Percentiles rank a stretch among this genome's conserved stretches.
Conservation (phyloP, 257 asterid species). For the Catharanthus roseus region DNA sequence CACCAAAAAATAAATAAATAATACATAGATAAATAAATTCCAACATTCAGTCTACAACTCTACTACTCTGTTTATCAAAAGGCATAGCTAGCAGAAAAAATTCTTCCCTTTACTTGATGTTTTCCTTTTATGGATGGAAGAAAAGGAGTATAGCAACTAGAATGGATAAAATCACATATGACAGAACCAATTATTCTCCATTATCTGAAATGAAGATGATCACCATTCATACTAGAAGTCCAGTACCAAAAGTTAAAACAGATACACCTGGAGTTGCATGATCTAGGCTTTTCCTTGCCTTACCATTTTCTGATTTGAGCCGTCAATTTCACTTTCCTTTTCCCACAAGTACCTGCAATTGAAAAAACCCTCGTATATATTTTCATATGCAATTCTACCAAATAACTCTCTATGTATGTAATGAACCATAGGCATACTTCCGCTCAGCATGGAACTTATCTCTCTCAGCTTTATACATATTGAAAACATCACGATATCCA, state of each 20-base stretch:
- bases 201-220: not conserved
- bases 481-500: slow-evolving; percentile 70
- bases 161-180: not conserved
- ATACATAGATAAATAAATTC: no score
- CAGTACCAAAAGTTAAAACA: not conserved
- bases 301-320: slow-evolving; percentile 74
- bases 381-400: slow-evolving; percentile 10
- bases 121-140: not conserved
- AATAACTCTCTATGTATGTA: not conserved
- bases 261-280: slow-evolving; percentile 92
- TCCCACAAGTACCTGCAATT: slow-evolving; percentile 76
- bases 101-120: not conserved
- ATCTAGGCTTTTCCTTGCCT: slow-evolving; percentile 98
- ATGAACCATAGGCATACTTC: slow-evolving; percentile 51
- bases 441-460: slow-evolving; percentile 80
- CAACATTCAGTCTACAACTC: no score
- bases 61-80: no score
- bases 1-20: no score
- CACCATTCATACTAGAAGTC: not conserved
- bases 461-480: slow-evolving; percentile 61
- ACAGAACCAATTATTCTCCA: not conserved
- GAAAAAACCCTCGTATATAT: slow-evolving; percentile 25
- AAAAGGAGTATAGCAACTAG: not conserved
- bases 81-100: not conserved
- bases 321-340: slow-evolving; percentile 65